Evolutionary conservation across 257 asterid species (phyloP).

Genomic region (Petunia secreta): DNA sequence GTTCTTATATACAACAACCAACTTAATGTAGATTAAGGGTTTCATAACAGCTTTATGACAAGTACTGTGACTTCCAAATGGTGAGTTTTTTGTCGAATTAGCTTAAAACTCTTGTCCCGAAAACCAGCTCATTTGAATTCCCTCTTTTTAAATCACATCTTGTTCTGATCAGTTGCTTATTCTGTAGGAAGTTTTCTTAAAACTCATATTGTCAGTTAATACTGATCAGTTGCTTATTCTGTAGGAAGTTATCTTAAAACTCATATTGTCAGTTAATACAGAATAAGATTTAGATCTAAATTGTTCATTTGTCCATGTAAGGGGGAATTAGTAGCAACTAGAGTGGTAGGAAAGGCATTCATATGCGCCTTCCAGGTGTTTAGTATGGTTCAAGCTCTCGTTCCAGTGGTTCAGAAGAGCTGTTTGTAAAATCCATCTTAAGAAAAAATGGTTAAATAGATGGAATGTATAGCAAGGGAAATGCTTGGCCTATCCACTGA

Average conservation of each 20-base stretch:
- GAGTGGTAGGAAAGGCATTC: not conserved
- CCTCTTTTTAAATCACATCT: not conserved
- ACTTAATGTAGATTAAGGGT: not conserved
- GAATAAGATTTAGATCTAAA: not conserved
- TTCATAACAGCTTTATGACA: not conserved
- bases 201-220: not conserved
- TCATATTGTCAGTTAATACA: not conserved
- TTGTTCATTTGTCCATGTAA: not conserved
- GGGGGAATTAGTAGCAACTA: constrained; percentile 5
- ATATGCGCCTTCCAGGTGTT: not conserved
- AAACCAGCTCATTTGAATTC: constrained; percentile 1
- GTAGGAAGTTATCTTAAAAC: constrained; percentile 2
- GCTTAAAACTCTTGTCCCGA: not conserved
- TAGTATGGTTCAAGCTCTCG: not conserved
- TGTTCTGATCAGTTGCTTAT: not conserved
- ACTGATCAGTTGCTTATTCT: not conserved
- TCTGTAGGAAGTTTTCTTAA: not conserved
- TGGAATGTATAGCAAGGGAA: constrained; percentile 14
- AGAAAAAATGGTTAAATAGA: not conserved
- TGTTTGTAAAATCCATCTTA: not conserved
- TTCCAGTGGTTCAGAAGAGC: not conserved
- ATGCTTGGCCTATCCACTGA: not conserved
- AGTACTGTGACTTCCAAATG: constrained; percentile 9
- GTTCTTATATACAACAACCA: not conserved
- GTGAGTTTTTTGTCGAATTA: constrained; percentile 1